Percentiles rank a stretch among this genome's conserved stretches.
phyloP scores from a whole-genome alignment of 768 basidiomycete species.

The Russula emetica region DNA sequence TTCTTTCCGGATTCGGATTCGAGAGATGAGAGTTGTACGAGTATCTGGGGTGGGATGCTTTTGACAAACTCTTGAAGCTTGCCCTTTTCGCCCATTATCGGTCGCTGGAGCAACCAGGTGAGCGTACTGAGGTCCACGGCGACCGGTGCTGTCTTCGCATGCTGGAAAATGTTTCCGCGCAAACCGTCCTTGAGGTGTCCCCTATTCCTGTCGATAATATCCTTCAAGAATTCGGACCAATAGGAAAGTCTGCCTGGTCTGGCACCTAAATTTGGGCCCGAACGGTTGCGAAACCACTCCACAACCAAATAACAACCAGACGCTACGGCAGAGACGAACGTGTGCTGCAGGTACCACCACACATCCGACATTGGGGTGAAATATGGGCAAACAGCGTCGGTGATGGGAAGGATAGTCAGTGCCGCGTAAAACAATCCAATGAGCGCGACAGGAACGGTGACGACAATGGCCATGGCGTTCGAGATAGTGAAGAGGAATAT shows the following conservation, averaged over 20 bases:
- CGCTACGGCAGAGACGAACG: not conserved
- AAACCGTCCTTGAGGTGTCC: not conserved
- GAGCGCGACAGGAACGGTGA: slow-evolving; percentile 2
- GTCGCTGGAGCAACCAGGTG: slow-evolving; percentile 2
- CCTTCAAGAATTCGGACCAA: not conserved
- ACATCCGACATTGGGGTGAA: slow-evolving; percentile 17
- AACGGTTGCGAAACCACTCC: not conserved
- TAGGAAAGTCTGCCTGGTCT: not conserved
- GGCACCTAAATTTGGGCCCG: not conserved
- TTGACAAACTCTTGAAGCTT: not conserved
- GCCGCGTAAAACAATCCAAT: slow-evolving; percentile 2
- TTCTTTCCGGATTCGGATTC: not conserved
- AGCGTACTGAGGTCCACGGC: not conserved
- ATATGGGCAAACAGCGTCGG: slow-evolving; percentile 16
- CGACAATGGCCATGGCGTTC: not conserved
- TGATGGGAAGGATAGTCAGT: slow-evolving; percentile 10
- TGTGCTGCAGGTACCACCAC: slow-evolving; percentile 10
- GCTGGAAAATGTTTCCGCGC: not conserved
- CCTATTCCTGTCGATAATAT: not conserved
- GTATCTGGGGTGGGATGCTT: not conserved
- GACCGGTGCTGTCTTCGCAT: not conserved
- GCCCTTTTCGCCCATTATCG: not conserved
- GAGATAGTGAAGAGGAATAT: slow-evolving; percentile 21
- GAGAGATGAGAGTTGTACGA: not conserved
- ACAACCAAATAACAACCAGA: not conserved